Conservation (phyloP, 176 grass and related monocot genomes). For the Metroxylon sagu region DNA sequence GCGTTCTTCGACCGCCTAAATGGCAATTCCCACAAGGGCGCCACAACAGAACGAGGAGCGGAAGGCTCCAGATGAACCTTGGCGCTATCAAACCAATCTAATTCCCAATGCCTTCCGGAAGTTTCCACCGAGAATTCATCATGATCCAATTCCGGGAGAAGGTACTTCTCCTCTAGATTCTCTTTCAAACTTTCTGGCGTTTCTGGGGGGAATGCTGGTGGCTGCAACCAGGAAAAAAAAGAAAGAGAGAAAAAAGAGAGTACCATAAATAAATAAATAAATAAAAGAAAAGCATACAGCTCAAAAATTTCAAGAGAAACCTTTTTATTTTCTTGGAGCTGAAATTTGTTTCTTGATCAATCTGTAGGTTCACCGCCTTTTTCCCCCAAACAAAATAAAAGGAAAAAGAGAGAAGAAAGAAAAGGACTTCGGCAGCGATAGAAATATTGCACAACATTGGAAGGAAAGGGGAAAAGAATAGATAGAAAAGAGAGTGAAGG, state of each 20-base stretch:
- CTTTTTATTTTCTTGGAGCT: no score
- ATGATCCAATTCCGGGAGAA: slow-evolving; percentile 51
- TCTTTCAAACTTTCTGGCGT: slow-evolving; percentile 46
- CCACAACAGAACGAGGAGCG: slow-evolving; percentile 42
- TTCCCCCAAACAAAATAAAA: no score
- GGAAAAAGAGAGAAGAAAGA: no score
- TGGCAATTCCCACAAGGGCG: slow-evolving; percentile 64
- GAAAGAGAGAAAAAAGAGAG: neutral
- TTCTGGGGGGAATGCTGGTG: slow-evolving; percentile 66
- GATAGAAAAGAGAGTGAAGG: neutral
- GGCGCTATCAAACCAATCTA: slow-evolving; percentile 68
- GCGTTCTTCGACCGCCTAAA: slow-evolving; percentile 30
- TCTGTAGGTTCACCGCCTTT: no score
- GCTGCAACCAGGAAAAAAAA: slow-evolving; percentile 23
- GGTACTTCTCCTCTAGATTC: slow-evolving; percentile 71
- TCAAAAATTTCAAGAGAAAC: neutral
- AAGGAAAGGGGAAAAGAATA: slow-evolving; percentile 18
- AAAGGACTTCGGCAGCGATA: no score
- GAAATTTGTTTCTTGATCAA: no score
- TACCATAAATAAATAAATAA: no score
- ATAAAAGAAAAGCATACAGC: no score
- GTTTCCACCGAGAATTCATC: slow-evolving; percentile 47
- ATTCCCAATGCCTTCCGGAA: slow-evolving; percentile 61
- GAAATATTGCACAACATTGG: neutral
- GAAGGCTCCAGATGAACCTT: slow-evolving; percentile 63